Percentiles rank a stretch among this genome's conserved stretches.
Evolutionary conservation across 2,329 filamentous ascomycete species (phyloP).

Genomic region (Arthrobotrys conoides): DNA sequence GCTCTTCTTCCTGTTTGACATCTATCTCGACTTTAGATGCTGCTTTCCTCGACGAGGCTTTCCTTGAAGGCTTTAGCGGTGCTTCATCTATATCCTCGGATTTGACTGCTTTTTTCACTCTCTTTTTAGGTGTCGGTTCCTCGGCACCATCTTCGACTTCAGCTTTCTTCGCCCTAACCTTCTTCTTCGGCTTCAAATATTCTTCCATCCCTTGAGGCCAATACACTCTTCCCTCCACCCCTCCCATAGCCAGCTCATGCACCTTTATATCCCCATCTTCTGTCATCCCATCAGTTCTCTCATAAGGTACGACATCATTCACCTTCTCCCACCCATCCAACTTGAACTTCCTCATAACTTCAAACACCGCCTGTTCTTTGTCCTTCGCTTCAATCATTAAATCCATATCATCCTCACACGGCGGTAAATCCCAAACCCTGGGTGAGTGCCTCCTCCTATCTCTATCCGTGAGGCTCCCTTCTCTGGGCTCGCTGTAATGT

Average conservation of each 20-base stretch:
- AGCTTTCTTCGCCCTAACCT: conserved; percentile 74
- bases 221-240: conserved; percentile 83
- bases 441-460: conserved; percentile 88
- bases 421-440: conserved; percentile 83
- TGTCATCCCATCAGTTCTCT: conserved; percentile 78
- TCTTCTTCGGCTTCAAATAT: conserved; percentile 86
- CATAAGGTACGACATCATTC: conserved; percentile 76
- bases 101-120: conserved; percentile 5
- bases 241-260: conserved; percentile 85
- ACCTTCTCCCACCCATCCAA: conserved; percentile 80
- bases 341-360: conserved; percentile 89
- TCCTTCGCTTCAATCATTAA: conserved; percentile 99
- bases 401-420: conserved; percentile 86
- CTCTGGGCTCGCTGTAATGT: conserved; percentile 90
- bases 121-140: not conserved
- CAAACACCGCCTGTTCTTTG: conserved; percentile 96
- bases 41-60: not conserved
- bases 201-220: conserved; percentile 93
- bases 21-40: not conserved
- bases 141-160: conserved; percentile 64
- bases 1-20: not conserved
- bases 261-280: conserved; percentile 67
- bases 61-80: not conserved
- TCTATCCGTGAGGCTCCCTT: conserved; percentile 80
- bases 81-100: not conserved